These are phyloP conservation scores for Phaffia australis DNA, from an alignment of 768 basidiomycete genomes.

Conservation along the genomic window DNA sequence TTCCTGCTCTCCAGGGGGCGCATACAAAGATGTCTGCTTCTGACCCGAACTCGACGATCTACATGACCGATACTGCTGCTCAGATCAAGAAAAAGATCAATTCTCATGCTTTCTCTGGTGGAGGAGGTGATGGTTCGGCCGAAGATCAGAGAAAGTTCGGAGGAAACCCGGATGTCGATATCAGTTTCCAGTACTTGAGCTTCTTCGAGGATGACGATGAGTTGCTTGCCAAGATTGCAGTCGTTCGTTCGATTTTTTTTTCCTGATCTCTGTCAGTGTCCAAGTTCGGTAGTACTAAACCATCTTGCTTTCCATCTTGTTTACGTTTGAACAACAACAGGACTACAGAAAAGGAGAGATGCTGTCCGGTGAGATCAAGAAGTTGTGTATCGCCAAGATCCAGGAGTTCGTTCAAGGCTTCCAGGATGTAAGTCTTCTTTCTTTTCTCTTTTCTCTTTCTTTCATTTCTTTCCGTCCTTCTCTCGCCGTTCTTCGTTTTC, in stretches of 20 bases:
- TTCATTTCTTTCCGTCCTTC: background rate
- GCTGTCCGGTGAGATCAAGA: slow-evolving; percentile 84
- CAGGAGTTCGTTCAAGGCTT: slow-evolving; percentile 75
- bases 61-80: slow-evolving; percentile 81
- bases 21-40: slow-evolving; percentile 99
- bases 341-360: slow-evolving; percentile 82
- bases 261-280: slow-evolving; percentile 3
- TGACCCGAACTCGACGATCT: slow-evolving; percentile 82
- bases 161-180: slow-evolving; percentile 89
- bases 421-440: slow-evolving; percentile 54
- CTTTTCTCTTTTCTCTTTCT: background rate
- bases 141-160: slow-evolving; percentile 83
- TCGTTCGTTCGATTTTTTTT: slow-evolving; percentile 44
- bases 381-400: slow-evolving; percentile 66
- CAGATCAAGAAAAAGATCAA: slow-evolving; percentile 98
- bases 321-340: slow-evolving; percentile 41
- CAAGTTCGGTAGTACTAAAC: background rate
- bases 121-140: slow-evolving; percentile 59
- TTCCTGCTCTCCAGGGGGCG: slow-evolving; percentile 93
- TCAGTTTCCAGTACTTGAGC: slow-evolving; percentile 83
- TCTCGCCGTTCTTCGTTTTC: background rate
- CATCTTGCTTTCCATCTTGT: background rate
- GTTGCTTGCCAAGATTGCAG: slow-evolving; percentile 63
- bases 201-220: slow-evolving; percentile 95
- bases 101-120: slow-evolving; percentile 90